A percentile compares a stretch with the other conserved stretches of the same genome.
These are phyloP conservation scores for Pyrus hybrid DNA, from an alignment of 331 rosid species.

Conservation along the genomic window DNA sequence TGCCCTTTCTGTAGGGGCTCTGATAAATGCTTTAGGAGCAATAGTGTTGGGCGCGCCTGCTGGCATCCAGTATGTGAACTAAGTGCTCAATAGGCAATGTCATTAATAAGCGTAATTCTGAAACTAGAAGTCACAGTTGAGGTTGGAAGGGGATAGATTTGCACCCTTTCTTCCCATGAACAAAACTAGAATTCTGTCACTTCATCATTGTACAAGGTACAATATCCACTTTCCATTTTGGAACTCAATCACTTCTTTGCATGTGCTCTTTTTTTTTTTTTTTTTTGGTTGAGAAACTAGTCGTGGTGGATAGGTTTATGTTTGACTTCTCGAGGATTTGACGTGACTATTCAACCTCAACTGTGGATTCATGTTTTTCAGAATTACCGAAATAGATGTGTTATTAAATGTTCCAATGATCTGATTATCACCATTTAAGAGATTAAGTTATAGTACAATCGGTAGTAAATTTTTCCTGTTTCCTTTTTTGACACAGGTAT, in stretches of 20 bases:
- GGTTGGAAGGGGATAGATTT: constrained; percentile 14
- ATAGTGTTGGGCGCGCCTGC: constrained; percentile 85
- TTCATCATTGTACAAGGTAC: background rate
- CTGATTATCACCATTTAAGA: background rate
- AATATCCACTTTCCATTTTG: background rate
- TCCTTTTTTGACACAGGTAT: constrained; percentile 43
- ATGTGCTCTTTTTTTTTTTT: background rate
- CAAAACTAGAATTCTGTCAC: constrained; percentile 1
- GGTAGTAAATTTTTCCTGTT: constrained; percentile 6
- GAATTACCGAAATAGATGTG: background rate
- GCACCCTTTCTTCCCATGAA: background rate
- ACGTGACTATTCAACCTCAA: constrained; percentile 7
- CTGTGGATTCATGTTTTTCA: background rate
- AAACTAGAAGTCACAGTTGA: constrained; percentile 16
- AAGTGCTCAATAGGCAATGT: constrained; percentile 13
- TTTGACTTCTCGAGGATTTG: background rate
- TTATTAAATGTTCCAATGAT: background rate
- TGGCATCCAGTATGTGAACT: constrained; percentile 63
- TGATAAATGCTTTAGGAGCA: constrained; percentile 72
- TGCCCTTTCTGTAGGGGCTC: constrained; percentile 53
- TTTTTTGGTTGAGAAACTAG: background rate
- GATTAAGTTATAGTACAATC: background rate
- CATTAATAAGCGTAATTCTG: constrained; percentile 1
- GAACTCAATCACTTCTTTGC: background rate
- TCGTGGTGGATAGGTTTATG: background rate